These are phyloP conservation scores for Cornus florida DNA, from an alignment of 148 eudicot genomes.

Conservation along the genomic window DNA sequence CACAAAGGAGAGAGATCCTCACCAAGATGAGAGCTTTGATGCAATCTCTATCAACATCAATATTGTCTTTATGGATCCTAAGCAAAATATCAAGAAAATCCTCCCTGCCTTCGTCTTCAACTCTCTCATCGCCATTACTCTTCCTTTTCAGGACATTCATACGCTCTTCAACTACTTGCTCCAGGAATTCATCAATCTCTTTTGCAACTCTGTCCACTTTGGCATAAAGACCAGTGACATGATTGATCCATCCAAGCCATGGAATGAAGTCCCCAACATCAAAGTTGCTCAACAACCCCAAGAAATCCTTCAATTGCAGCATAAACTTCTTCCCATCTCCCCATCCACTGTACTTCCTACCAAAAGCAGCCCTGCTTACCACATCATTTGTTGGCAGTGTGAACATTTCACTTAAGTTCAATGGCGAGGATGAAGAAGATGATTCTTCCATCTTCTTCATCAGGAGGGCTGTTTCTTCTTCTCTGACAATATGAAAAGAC, in stretches of 20 bases:
- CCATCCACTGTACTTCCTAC: conserved; percentile 27
- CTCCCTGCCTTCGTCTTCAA: not conserved
- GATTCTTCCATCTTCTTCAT: conserved; percentile 5
- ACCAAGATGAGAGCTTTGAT: conserved; percentile 38
- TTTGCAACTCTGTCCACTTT: not conserved
- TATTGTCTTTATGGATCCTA: conserved; percentile 27
- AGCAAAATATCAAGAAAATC: conserved; percentile 43
- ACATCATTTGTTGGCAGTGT: not conserved
- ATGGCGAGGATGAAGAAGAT: not conserved
- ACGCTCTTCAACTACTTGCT: conserved; percentile 32
- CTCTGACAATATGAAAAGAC: conserved; percentile 5
- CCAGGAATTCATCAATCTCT: conserved; percentile 31
- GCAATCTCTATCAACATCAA: conserved; percentile 25
- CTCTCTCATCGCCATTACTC: not conserved
- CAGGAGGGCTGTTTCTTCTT: no score
- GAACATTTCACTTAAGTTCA: not conserved
- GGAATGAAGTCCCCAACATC: conserved; percentile 33
- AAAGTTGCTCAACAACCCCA: conserved; percentile 2
- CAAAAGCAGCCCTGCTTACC: conserved; percentile 20
- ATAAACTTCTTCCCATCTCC: conserved; percentile 10
- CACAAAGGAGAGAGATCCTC: no score
- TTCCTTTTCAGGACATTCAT: not conserved
- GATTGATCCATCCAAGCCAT: conserved; percentile 33
- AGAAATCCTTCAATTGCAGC: not conserved
- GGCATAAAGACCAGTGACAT: conserved; percentile 24